These are phyloP conservation scores for Chalara sp. DNA, from an alignment of 2,329 filamentous ascomycete species.

Conservation along the genomic window DNA sequence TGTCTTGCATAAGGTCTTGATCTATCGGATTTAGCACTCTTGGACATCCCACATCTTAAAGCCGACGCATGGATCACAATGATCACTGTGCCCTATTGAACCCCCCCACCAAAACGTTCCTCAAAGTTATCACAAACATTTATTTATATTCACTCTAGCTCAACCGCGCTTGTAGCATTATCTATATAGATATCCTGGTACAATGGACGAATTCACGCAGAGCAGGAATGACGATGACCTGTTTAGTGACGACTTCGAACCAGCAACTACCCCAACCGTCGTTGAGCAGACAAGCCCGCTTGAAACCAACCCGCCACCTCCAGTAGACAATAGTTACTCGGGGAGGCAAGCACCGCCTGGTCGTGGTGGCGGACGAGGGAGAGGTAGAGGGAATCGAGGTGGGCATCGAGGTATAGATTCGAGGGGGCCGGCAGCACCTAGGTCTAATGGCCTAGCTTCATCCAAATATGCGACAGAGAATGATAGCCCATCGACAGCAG, in stretches of 20 bases:
- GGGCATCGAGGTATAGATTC: background rate
- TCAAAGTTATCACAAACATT: too few species aligned
- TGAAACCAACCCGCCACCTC: too few species aligned
- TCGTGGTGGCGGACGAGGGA: conserved; percentile 6
- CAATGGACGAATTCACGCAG: conserved; percentile 24
- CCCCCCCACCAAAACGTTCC: too few species aligned
- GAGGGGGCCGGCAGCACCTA: background rate
- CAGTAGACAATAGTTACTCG: background rate
- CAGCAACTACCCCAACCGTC: conserved; percentile 14
- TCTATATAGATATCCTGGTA: too few species aligned
- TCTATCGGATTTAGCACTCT: too few species aligned
- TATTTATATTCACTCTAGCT: too few species aligned
- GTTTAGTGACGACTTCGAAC: conserved; percentile 29
- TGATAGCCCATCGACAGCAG: too few species aligned
- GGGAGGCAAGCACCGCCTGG: conserved; percentile 8
- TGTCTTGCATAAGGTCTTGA: too few species aligned
- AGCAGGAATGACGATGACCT: conserved; percentile 27
- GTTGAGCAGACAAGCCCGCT: conserved; percentile 6
- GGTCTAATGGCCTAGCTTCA: background rate
- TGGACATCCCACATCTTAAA: too few species aligned
- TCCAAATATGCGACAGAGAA: background rate
- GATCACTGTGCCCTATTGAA: too few species aligned
- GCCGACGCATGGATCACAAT: too few species aligned
- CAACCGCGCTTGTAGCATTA: too few species aligned
- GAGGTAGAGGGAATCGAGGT: conserved; percentile 6